Evolutionary conservation across 2,329 filamentous ascomycete species (phyloP), one percentile per base, ranked within the genome.

Genomic region (Elsinoe perseae): DNA sequence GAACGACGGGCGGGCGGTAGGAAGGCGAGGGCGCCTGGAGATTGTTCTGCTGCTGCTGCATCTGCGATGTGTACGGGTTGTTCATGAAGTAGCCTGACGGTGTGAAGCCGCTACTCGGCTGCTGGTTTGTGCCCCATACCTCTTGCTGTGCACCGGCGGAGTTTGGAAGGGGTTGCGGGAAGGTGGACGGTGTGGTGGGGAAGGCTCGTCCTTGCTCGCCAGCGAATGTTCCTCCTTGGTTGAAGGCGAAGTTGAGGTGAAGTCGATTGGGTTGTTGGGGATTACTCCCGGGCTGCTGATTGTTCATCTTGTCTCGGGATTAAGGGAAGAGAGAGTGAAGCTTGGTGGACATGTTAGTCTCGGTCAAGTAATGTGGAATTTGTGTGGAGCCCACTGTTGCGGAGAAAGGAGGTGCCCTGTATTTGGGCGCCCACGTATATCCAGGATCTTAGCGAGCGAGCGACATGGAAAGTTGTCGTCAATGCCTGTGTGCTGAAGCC

Each of bases 121-220:
- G 75, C 61, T 74, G 72, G 16, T 54, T 52, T 42, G 75, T 70
- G 46, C 76, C 76, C 77, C 80, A 80, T 60, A 80, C 76, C 65
- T 85, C 82, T 63, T 83, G 81, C 53, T 56, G 53, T 69, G 83
- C 80, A 46, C 78, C 78, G 55, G 76, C 74, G 64, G 80, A 76
- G 65, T 78, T 79, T 52, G 80, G 79, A 66, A 83, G 84, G 59
- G 91, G 91, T 74, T 97, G 92, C 10, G 92, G 92, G 68, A 97
- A 97, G 58, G 91, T 95, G 62, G 92, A 96, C 54, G 92, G 92
- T 8, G 92, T 96, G 54, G 92, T 78, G 54, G 76, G 76, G 66
- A 75, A 78, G 57, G 73, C 72, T 60, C 75, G 73, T 56, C 74
- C 75, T 62, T 68, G 65, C 58, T 73, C 70, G 57, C 69, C 69